phyloP scores from a whole-genome alignment of 179 eudicot species.

The Pouteria campechiana region DNA sequence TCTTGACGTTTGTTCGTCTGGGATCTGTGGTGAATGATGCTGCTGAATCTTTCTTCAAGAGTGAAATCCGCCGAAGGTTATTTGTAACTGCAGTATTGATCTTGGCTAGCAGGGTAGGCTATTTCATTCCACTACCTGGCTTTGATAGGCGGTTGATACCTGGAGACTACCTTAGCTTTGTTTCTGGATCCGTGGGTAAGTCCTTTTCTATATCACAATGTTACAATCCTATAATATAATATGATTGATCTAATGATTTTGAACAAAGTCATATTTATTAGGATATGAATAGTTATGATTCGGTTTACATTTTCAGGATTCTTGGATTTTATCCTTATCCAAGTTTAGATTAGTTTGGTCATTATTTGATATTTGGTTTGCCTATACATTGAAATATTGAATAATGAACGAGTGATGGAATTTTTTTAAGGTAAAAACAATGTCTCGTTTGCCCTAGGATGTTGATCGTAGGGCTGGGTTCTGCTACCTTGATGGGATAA shows the following conservation, averaged over 20 bases:
- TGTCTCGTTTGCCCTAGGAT: too few species aligned
- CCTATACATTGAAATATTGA: too few species aligned
- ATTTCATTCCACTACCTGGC: conserved; percentile 93
- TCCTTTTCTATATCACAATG: too few species aligned
- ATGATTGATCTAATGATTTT: too few species aligned
- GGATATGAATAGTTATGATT: too few species aligned
- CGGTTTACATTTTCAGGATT: neutral
- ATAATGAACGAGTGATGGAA: too few species aligned
- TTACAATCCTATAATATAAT: too few species aligned
- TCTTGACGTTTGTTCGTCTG: conserved; percentile 48
- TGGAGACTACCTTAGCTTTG: conserved; percentile 72
- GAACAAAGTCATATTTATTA: too few species aligned
- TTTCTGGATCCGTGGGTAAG: conserved; percentile 78
- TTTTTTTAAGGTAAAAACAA: too few species aligned
- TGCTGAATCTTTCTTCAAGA: conserved; percentile 93
- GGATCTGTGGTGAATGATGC: conserved; percentile 66
- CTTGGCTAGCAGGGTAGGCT: conserved; percentile 76
- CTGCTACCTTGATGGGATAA: too few species aligned
- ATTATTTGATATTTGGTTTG: too few species aligned
- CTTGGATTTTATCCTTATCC: neutral
- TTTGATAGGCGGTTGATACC: conserved; percentile 93
- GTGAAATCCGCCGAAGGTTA: conserved; percentile 89
- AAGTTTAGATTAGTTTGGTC: neutral
- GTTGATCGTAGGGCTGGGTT: too few species aligned
- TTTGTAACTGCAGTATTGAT: conserved; percentile 78